Base-by-base conservation (phyloP, 2,329 filamentous ascomycete genomes). In the Colletotrichum tofieldiae region DNA sequence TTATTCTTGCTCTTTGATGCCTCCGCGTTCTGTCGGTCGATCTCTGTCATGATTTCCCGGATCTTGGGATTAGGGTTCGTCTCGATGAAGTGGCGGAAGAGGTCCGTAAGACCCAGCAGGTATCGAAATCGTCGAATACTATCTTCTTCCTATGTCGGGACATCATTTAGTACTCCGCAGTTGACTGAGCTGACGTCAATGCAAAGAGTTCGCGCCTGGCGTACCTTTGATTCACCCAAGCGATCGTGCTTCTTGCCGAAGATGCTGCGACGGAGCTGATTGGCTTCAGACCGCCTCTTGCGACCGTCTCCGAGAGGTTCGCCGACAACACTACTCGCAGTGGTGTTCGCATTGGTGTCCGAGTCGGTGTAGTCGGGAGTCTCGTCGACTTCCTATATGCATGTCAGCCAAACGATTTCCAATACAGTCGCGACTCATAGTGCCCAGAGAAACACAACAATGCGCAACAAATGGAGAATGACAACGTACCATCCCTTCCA, bases 41-140 rank as follows among this genome's bases (percentile, higher is more conserved):
- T 98, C 82, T 98, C 94, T 62, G 90, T 89, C 89, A 98, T 96
- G 77, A 98, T 94, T 71, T 97, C 94, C 77, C 96, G 94, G 78
- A 98, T 96, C 77, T 94, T 94, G 20, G 96, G 96, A 79, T 99
- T 95, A 6, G 95, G 96, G 79, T 98, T 99, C 11, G 95, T 94
- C 80, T 98, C 95, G 84, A 99, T 99, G 82, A 99, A 99, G 84
- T 99, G 96, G 75, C 97, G 94, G 86, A 99, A 99, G 26, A 99
- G 88, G 79, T 99, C 96, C 20, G 96, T 99, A 64, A 99, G 87
- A 35, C 97, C 97, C 18, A 99, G 89, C 1, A 99, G 89, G 81
- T 99, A 99, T 75, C 95, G 92, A 81, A 99, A 99, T 80, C 96
- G 90, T 77, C 96, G 91, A 79, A 98, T 94, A 0, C 94, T 97